Evolutionary conservation across 2,329 filamentous ascomycete genomes (phyloP), one percentile per base, ranked within the genome.

Genomic region (Fusarium sp.): DNA sequence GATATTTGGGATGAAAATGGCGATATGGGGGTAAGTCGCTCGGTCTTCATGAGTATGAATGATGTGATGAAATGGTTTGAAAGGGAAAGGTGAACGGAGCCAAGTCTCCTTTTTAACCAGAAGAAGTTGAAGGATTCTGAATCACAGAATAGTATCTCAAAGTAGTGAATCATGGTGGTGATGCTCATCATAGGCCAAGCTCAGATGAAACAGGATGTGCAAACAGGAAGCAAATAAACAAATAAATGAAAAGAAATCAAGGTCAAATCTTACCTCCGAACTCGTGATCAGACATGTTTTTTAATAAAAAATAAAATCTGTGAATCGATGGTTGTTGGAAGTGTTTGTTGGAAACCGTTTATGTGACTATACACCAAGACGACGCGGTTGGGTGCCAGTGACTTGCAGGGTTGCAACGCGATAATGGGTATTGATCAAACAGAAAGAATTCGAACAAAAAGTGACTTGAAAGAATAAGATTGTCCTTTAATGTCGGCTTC

Each of bases 261-360:
- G 49, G 32, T 82, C 87, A 47, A 58, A 30, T 82, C 87, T 81
- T 77, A 90, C 88, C 86, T 80, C 84, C 86, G 81, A 90, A 88
- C 78, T 91, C 89, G 79, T 90, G 86, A 75, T 91, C 89, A 61
- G 89, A 91, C 89, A 91, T 91, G 67, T 47, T 81, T 74, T 49
- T 18, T 10, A 38, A 18, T 55, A 49, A 52, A 22, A 54, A 25
- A 18, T 51, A 18, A 56, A 58, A 27, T 45, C 32, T 44, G 57
- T 34, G 47, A 64, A 53, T 58, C 38, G 25, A 16, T 34, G 25
- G 51, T 44, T 59, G 54, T 20, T 63, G 27, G 29, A 58, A 32
- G 24, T 48, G 69, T 64, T 67, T 72, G 61, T 24, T 48, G 58
- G 44, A 52, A 32, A 54, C 27, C 34, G 38, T 47, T 24, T 58